Conservation (phyloP, 2,329 filamentous ascomycete genomes). For the Stenocarpella maydis region DNA sequence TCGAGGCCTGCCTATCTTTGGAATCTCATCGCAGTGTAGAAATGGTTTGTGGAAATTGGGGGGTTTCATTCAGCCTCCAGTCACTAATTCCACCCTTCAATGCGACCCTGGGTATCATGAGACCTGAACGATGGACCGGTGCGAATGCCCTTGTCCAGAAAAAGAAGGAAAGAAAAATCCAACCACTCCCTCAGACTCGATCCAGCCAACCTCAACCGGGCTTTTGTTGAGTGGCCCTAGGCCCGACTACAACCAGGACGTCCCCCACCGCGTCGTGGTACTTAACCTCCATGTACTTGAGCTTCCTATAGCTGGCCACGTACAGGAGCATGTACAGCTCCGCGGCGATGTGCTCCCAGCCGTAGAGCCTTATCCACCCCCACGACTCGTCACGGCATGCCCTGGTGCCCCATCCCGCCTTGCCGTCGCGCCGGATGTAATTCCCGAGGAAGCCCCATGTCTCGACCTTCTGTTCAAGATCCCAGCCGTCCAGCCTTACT, state of each 20-base stretch:
- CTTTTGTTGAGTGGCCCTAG: slow-evolving; percentile 36
- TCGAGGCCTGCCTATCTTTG: too few relatives aligned
- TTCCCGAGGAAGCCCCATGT: slow-evolving; percentile 71
- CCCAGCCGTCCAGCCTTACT: slow-evolving; percentile 67
- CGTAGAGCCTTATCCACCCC: slow-evolving; percentile 70
- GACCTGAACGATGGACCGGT: background rate
- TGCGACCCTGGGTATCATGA: slow-evolving; percentile 25
- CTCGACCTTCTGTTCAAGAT: slow-evolving; percentile 52
- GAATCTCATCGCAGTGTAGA: too few relatives aligned
- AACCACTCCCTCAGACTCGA: background rate
- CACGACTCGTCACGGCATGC: slow-evolving; percentile 56
- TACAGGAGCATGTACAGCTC: slow-evolving; percentile 81
- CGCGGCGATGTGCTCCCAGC: slow-evolving; percentile 77
- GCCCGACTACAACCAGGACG: slow-evolving; percentile 55
- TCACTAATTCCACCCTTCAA: background rate
- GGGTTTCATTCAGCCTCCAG: background rate
- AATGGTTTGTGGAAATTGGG: background rate
- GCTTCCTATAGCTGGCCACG: slow-evolving; percentile 70
- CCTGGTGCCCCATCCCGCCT: slow-evolving; percentile 74
- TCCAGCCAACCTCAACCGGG: background rate
- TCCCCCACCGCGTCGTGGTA: slow-evolving; percentile 74
- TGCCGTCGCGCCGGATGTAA: slow-evolving; percentile 62
- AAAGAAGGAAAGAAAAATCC: too few relatives aligned
- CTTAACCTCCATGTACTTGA: slow-evolving; percentile 63
- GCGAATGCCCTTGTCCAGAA: background rate